Base-by-base conservation (phyloP, 75 land plant genomes). In the Chamaecyparis obtusa region DNA sequence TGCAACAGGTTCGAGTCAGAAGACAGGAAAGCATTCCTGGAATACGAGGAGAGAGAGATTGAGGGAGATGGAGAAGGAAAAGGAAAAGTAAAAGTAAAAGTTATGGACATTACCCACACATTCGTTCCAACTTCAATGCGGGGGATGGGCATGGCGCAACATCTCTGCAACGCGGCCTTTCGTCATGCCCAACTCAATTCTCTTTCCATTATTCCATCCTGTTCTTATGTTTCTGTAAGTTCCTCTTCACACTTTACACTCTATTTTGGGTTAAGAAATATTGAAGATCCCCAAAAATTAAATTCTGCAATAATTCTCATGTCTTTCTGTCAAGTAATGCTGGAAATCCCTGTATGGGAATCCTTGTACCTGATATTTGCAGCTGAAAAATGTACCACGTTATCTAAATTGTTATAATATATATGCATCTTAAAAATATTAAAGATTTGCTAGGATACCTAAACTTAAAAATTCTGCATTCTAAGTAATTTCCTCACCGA, bases 191-290 rank as follows among this genome's bases (percentile, higher is more conserved):
- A 91, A 39, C 85, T 89, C 36, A 88, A 90, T 44, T 89, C 92
- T 87, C 16, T 93, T 44, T 90, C 90, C 72, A 90, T 97, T 79
- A 90, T 94, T 33, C 99, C 99, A 39, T 83, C 99, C 60, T 97
- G 97, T 86, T 92, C 93, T 84, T 97, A 97, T 84, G 91, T 97
- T 79, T 95, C 99, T 5, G 98, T 96, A 85, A 74, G 91, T 87
- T 56, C n/a, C 69, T 80, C 51, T n/a, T 51, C 55, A 13, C 55
- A 51, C 55, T 51, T 51, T 51, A 51, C 55, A 51, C 16, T 13
- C 55, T 51, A 51, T 51, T 51, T 51, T 14, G 16, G 55, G 15
- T 51, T 51, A 51, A 14, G 13, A 14, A 51, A 13, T 3, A 14
- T 51, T 51, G 15, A 14, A 51, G 15, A 51, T 51, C 11, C 16